Evolutionary conservation across 1,284 basidiomycete genomes (phyloP).

Genomic region (Leccinum glutinopallens): DNA sequence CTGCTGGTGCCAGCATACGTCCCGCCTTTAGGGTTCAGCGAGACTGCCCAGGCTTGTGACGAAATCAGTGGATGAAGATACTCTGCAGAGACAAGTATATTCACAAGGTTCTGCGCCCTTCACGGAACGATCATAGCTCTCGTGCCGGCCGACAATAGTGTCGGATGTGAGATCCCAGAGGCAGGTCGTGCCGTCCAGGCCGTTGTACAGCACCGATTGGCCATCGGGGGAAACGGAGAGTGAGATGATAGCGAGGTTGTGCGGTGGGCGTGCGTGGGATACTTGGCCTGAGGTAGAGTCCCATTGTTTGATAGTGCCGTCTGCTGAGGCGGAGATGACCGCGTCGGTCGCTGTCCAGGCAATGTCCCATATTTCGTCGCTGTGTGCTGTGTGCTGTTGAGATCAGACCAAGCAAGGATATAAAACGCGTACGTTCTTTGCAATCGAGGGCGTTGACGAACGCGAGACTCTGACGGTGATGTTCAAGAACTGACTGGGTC

Average conservation of each 20-base stretch:
- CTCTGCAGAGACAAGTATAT: conserved; percentile 31
- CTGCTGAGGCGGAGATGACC: conserved; percentile 70
- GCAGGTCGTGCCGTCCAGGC: conserved; percentile 77
- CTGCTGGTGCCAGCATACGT: conserved; percentile 81
- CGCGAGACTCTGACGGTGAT: conserved; percentile 60
- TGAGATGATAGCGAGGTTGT: conserved; percentile 75
- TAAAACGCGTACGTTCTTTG: conserved; percentile 61
- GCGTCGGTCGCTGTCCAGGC: conserved; percentile 72
- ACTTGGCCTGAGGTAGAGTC: conserved; percentile 65
- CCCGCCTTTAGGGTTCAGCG: conserved; percentile 69
- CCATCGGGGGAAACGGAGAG: conserved; percentile 70
- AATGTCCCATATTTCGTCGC: conserved; percentile 80
- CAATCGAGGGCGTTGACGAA: conserved; percentile 71
- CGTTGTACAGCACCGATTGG: conserved; percentile 68
- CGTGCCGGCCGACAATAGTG: conserved; percentile 59
- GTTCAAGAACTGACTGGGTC: background rate
- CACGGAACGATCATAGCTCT: conserved; percentile 65
- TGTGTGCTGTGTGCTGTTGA: conserved; percentile 57
- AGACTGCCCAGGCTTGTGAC: conserved; percentile 73
- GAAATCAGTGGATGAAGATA: background rate
- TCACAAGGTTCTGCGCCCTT: conserved; percentile 68
- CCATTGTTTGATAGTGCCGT: conserved; percentile 75
- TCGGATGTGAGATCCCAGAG: conserved; percentile 71
- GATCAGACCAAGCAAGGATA: conserved; percentile 1
- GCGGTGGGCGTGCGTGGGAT: conserved; percentile 60